A percentile compares a stretch with the other conserved stretches of the same genome.
phyloP scores from a whole-genome alignment of 179 eudicot genomes.

The Silene noctiflora region DNA sequence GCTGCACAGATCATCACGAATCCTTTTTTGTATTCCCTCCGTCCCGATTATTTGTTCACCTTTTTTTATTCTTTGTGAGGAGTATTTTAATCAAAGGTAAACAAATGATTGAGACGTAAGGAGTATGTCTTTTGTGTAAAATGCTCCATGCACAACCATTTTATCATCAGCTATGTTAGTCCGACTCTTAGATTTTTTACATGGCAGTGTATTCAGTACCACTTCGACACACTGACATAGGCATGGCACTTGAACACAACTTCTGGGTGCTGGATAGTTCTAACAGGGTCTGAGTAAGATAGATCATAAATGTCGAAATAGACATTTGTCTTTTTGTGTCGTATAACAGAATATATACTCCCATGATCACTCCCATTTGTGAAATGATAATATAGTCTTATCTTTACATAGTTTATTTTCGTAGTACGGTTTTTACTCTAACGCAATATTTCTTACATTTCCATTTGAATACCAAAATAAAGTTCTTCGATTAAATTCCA shows the following conservation, averaged over 20 bases:
- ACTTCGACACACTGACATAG: not conserved
- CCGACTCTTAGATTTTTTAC: not conserved
- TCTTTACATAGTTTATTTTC: too few species aligned
- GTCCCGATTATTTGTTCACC: not conserved
- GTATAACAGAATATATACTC: not conserved
- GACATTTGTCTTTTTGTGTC: not conserved
- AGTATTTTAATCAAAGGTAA: too few species aligned
- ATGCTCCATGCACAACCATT: not conserved
- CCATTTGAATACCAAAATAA: too few species aligned
- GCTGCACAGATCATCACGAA: not conserved
- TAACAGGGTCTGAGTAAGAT: not conserved
- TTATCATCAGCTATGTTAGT: not conserved
- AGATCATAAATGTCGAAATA: not conserved
- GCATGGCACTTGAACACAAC: not conserved
- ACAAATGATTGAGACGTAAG: too few species aligned
- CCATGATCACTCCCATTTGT: not conserved
- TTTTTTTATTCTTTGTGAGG: too few species aligned
- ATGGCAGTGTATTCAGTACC: not conserved
- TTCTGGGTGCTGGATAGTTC: not conserved
- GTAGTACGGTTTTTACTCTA: too few species aligned
- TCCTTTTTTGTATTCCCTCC: not conserved
- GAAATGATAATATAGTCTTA: not conserved
- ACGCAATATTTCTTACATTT: too few species aligned
- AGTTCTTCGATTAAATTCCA: too few species aligned
- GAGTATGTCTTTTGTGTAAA: not conserved